Base-by-base conservation (phyloP, 768 basidiomycete species). In the Pisolithus marmoratus region DNA sequence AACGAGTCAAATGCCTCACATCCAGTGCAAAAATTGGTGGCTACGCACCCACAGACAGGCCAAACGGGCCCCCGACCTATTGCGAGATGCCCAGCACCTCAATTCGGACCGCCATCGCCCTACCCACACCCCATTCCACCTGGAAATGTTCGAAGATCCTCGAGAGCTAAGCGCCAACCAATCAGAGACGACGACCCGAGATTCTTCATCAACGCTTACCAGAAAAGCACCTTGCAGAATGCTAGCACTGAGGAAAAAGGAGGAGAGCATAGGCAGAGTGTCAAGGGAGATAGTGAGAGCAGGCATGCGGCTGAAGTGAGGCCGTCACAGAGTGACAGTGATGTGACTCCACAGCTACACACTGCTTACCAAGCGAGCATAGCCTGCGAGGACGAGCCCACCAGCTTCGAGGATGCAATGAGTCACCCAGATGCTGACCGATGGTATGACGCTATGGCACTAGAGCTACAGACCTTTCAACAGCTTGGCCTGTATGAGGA, bases 401-500 rank as follows among this genome's bases (percentile, higher is more conserved):
- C 22, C 20, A 38, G 36, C 19, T 52, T 34, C 15, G 19, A 37
- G 11, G 37, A 48, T 31, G 23, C 46, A 2, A 19, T n/a, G 4
- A 40, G 38, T 11, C 4, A 9, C 26, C 51, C 46, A 15, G 46
- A 52, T 15, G 38, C 46, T 2, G 26, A 46, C 38, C 38, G 48
- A 22, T 52, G 46, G 51, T 46, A 36, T 5, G 51, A 17, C 5
- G 51, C 46, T 22, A 52, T 48, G 37, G 9, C 12, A 19, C 20
- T 37, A 5, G 38, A 53, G 34, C 14, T 54, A 44, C 46, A 42
- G 8, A 49, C 20, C 26, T 51, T 50, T 2, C 1, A 54, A 24
- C 31, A 54, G 7, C 26, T 50, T 2, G 20, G 49, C 1, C 44
- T 42, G 1, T 55, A 55, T 3, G 15, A 55, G 36, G 48, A 51